Percentiles rank a stretch among this genome's conserved stretches.
Conservation (phyloP, 2,329 filamentous ascomycete species). For the Cephalotrichum gorgonifer region DNA sequence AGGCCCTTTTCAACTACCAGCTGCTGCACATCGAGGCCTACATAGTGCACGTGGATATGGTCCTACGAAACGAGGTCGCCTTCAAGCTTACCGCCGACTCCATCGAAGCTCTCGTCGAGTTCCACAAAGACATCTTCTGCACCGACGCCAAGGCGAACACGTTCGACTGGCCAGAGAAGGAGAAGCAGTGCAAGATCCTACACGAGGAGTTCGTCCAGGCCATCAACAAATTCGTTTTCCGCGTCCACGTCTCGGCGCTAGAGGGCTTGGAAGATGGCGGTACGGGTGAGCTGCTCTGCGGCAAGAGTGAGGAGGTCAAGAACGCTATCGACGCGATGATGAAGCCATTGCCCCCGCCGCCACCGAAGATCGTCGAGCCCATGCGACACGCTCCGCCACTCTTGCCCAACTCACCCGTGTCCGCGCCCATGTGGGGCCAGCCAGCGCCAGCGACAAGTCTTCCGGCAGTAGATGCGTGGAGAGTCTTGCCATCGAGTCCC, state of each 20-base stretch:
- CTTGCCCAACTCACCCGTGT: constrained; percentile 70
- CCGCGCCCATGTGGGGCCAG: constrained; percentile 31
- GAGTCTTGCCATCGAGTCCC: constrained; percentile 80
- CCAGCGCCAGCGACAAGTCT: constrained; percentile 53
- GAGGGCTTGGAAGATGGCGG: constrained; percentile 97
- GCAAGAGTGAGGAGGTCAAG: constrained; percentile 91
- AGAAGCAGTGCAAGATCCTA: constrained; percentile 90
- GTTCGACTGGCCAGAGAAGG: constrained; percentile 94
- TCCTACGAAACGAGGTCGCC: constrained; percentile 91
- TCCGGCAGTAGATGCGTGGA: constrained; percentile 76
- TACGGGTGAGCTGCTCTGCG: constrained; percentile 82
- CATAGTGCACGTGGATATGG: constrained; percentile 98
- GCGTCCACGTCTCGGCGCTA: constrained; percentile 76
- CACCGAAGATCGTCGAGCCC: constrained; percentile 80
- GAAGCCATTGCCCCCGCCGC: constrained; percentile 75
- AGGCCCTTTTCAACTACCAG: constrained; percentile 87
- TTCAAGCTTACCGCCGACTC: constrained; percentile 95
- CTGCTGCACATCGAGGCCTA: constrained; percentile 92
- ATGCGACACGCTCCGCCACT: constrained; percentile 72
- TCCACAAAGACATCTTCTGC: constrained; percentile 93
- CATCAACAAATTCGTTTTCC: constrained; percentile 94
- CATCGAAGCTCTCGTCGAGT: constrained; percentile 86
- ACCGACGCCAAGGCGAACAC: constrained; percentile 81
- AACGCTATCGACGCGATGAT: constrained; percentile 73
- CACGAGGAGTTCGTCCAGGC: constrained; percentile 95